These are phyloP conservation scores for Lagenidium giganteum DNA, from an alignment of 352 stramenopile genomes.

Conservation along the genomic window DNA sequence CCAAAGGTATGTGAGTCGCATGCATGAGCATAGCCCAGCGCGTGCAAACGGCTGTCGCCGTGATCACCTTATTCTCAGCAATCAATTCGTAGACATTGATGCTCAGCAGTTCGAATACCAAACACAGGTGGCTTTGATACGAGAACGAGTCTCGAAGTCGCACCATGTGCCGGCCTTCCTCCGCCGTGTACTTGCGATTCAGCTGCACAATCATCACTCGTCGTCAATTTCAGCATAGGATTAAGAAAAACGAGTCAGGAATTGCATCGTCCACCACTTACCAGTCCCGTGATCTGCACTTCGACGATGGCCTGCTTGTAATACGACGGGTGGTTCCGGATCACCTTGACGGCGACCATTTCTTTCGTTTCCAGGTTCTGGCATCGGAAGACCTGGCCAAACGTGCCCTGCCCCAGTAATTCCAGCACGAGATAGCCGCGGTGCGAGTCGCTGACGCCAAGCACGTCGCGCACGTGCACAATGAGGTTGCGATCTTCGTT, in stretches of 20 bases:
- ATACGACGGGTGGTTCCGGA: constrained; percentile 92
- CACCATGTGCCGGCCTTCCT: constrained; percentile 59
- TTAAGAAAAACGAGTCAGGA: constrained; percentile 9
- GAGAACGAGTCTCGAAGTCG: constrained; percentile 84
- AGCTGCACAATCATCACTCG: constrained; percentile 10
- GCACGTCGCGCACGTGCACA: constrained; percentile 20
- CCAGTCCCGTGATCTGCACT: constrained; percentile 85
- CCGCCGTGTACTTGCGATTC: constrained; percentile 2
- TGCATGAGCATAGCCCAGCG: background rate
- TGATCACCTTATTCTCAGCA: constrained; percentile 84
- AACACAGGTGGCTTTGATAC: constrained; percentile 87
- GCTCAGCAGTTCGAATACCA: constrained; percentile 91
- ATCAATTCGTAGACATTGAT: constrained; percentile 94
- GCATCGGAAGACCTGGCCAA: constrained; percentile 34
- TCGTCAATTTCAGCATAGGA: constrained; percentile 23
- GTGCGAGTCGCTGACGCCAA: constrained; percentile 11
- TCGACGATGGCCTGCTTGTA: constrained; percentile 89
- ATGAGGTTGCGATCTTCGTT: constrained; percentile 32
- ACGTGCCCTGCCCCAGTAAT: constrained; percentile 83
- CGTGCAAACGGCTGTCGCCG: no score
- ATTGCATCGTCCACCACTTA: constrained; percentile 37
- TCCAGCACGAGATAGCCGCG: constrained; percentile 84
- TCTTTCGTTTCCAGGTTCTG: constrained; percentile 31
- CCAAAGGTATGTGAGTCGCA: background rate
- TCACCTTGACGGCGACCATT: constrained; percentile 93